Evolutionary conservation across 768 basidiomycete genomes (phyloP).

Genomic region (Ephemerocybe angulata): DNA sequence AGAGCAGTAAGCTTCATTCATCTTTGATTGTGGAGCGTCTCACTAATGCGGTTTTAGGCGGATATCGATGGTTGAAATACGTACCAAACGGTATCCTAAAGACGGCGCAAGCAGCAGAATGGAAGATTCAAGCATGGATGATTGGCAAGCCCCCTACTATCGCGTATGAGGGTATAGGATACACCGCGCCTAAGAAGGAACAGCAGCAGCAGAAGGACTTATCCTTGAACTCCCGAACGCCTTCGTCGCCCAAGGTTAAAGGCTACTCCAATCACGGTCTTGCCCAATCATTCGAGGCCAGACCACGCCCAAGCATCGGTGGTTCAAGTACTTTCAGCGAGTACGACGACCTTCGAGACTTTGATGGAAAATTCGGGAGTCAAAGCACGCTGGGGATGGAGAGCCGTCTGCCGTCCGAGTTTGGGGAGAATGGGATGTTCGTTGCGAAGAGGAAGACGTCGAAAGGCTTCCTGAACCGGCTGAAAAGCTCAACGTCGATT

Average conservation of each 20-base stretch:
- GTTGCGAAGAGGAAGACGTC: constrained; percentile 56
- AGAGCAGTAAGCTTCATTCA: constrained; percentile 61
- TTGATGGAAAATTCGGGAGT: constrained; percentile 83
- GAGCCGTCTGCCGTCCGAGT: constrained; percentile 25
- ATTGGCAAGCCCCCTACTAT: constrained; percentile 91
- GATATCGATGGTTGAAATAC: constrained; percentile 96
- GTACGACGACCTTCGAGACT: constrained; percentile 84
- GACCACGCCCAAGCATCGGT: constrained; percentile 63
- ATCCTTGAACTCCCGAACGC: constrained; percentile 16
- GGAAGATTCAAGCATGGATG: constrained; percentile 97
- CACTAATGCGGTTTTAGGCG: constrained; percentile 39
- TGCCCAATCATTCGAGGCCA: constrained; percentile 31
- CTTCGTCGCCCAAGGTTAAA: neutral
- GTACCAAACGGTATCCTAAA: constrained; percentile 90
- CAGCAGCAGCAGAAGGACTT: constrained; percentile 24
- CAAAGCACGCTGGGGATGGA: constrained; percentile 61
- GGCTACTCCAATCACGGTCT: constrained; percentile 21
- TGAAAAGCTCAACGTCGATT: constrained; percentile 47
- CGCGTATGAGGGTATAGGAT: constrained; percentile 83
- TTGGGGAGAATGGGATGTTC: constrained; percentile 28
- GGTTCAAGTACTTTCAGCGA: constrained; percentile 73
- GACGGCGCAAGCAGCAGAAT: constrained; percentile 95
- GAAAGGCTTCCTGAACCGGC: constrained; percentile 59
- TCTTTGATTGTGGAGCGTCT: constrained; percentile 11
- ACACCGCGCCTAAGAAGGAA: constrained; percentile 42